Percentiles rank a stretch among this genome's conserved stretches.
phyloP scores from a whole-genome alignment of 345 rosid species.

The Ricinus communis region DNA sequence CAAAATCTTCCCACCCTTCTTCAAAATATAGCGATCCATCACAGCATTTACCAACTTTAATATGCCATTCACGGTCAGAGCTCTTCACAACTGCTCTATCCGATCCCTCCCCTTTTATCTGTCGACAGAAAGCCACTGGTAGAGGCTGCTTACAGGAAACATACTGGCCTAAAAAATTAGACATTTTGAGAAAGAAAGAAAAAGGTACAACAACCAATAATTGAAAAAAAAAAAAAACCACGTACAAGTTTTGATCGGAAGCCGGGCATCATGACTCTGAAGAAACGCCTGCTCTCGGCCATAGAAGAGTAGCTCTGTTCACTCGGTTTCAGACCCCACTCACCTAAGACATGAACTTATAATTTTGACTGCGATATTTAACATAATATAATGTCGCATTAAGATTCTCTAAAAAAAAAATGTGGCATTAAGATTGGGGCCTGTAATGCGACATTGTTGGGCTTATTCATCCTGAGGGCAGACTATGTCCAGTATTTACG shows the following conservation, averaged over 20 bases:
- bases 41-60: background rate
- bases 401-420: too few species aligned
- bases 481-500: background rate
- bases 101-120: background rate
- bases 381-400: too few species aligned
- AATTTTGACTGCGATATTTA: too few species aligned
- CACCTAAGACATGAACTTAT: too few species aligned
- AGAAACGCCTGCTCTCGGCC: background rate
- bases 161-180: background rate
- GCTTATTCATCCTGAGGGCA: too few species aligned
- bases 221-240: background rate
- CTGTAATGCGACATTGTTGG: too few species aligned
- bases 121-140: background rate
- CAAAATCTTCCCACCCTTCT: slow-evolving; percentile 10
- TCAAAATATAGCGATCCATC: background rate
- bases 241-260: background rate
- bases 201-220: background rate
- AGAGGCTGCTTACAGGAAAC: background rate
- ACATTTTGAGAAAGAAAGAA: too few species aligned
- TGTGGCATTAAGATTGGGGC: too few species aligned
- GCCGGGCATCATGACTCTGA: background rate
- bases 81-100: background rate
- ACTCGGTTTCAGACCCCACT: background rate
- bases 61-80: background rate
- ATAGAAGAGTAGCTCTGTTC: background rate